Conservation (phyloP, 257 asterid genomes). For the Galeopsis tetrahit region DNA sequence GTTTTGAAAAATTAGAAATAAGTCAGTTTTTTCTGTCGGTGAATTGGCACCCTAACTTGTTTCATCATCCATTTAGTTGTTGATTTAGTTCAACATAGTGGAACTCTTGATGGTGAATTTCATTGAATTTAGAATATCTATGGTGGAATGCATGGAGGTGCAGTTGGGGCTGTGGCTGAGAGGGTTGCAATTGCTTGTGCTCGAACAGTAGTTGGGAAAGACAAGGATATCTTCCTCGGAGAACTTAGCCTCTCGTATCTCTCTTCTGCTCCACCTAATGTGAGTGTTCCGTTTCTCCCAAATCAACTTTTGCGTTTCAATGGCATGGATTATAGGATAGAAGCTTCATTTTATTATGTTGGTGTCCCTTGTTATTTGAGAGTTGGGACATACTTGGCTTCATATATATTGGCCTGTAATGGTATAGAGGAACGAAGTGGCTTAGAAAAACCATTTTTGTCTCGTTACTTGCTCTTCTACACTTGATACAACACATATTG, state of each 20-base stretch:
- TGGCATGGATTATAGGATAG: not conserved
- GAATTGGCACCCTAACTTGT: not conserved
- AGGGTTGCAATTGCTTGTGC: slow-evolving; percentile 80
- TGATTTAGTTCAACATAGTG: not conserved
- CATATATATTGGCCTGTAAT: not conserved
- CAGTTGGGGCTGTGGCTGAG: slow-evolving; percentile 74
- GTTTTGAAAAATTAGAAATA: not conserved
- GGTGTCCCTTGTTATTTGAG: not conserved
- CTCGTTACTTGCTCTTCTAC: too few relatives aligned
- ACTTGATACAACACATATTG: too few relatives aligned
- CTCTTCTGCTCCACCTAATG: slow-evolving; percentile 69
- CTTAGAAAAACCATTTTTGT: not conserved
- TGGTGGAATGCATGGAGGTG: slow-evolving; percentile 91
- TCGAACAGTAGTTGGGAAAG: slow-evolving; percentile 78
- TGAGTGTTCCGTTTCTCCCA: slow-evolving; percentile 34
- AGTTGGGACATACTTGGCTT: not conserved
- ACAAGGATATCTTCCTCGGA: slow-evolving; percentile 78
- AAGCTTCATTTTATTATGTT: not conserved
- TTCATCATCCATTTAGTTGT: not conserved
- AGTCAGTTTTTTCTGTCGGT: not conserved
- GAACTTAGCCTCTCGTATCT: slow-evolving; percentile 79
- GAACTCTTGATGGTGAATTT: slow-evolving; percentile 21
- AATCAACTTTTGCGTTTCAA: not conserved
- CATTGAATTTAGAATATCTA: slow-evolving; percentile 55
- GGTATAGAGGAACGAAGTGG: not conserved